Conservation (phyloP, 1,284 basidiomycete species). For the Fomitiporia mediterranea region DNA sequence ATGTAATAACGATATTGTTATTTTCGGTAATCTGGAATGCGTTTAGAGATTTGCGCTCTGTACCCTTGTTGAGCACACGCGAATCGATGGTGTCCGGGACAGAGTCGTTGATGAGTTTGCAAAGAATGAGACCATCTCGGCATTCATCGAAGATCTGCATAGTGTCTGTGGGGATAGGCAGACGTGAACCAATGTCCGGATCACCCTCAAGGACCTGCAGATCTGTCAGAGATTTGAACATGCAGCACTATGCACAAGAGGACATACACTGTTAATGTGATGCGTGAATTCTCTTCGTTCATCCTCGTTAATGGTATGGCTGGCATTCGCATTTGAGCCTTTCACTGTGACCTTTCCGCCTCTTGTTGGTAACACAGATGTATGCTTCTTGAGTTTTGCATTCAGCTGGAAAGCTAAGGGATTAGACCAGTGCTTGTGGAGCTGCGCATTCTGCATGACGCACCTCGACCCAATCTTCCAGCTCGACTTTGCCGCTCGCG, state of each 20-base stretch:
- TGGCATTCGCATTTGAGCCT: conserved; percentile 93
- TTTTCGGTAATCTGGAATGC: conserved; percentile 99
- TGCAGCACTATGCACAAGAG: conserved; percentile 13
- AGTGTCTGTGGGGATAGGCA: conserved; percentile 95
- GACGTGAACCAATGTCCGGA: conserved; percentile 73
- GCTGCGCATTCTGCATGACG: conserved; percentile 24
- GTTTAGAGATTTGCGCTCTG: conserved; percentile 74
- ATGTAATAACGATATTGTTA: conserved; percentile 99
- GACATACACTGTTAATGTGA: conserved; percentile 87
- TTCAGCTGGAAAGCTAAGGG: conserved; percentile 52
- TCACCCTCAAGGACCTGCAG: conserved; percentile 86
- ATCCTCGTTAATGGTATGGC: conserved; percentile 98
- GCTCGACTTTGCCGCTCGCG: conserved; percentile 91
- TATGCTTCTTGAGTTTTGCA: conserved; percentile 69
- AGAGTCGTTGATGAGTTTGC: conserved; percentile 98
- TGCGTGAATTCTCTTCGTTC: conserved; percentile 95
- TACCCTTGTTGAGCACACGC: conserved; percentile 92
- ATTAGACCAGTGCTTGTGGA: conserved; percentile 22
- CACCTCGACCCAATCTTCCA: conserved; percentile 98
- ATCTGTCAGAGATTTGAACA: background rate
- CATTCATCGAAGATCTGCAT: conserved; percentile 99
- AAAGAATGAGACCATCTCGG: conserved; percentile 91
- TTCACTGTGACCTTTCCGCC: conserved; percentile 93
- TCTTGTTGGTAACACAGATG: conserved; percentile 60
- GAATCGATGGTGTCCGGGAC: conserved; percentile 99